These are phyloP conservation scores for Rhizophagus clarus DNA, from an alignment of 192 early-diverging fungal genomes.

Conservation along the genomic window DNA sequence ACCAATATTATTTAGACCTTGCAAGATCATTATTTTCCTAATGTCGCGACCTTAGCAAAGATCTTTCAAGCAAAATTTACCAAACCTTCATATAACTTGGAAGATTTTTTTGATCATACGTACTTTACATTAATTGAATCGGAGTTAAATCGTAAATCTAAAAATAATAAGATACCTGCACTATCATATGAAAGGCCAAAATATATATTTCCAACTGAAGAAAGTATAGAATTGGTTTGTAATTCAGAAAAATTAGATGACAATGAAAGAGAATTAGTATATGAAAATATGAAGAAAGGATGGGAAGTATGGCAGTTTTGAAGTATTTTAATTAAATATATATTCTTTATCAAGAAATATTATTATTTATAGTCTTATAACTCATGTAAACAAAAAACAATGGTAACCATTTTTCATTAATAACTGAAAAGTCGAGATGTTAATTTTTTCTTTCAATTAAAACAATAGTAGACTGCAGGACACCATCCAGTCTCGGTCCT, in stretches of 20 bases:
- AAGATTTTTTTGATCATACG: slow-evolving; percentile 96
- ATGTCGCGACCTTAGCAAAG: slow-evolving; percentile 81
- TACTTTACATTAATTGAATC: slow-evolving; percentile 66
- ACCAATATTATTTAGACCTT: slow-evolving; percentile 56
- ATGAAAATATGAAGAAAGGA: not conserved
- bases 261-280: not conserved
- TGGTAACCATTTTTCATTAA: too few relatives aligned
- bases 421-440: too few relatives aligned
- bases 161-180: slow-evolving; percentile 58
- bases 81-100: slow-evolving; percentile 84
- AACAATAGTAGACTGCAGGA: too few relatives aligned
- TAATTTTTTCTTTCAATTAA: too few relatives aligned
- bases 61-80: slow-evolving; percentile 88
- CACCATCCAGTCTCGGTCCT: too few relatives aligned
- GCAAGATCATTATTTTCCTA: slow-evolving; percentile 84
- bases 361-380: too few relatives aligned
- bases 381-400: too few relatives aligned
- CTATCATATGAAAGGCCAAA: slow-evolving; percentile 56
- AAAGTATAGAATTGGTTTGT: not conserved
- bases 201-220: slow-evolving; percentile 40
- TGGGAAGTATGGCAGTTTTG: not conserved
- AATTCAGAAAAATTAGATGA: not conserved
- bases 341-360: too few relatives aligned
- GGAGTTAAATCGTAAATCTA: slow-evolving; percentile 49
- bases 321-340: not conserved